Conservation (phyloP, 306 rosid genomes). For the Glycine soja region DNA sequence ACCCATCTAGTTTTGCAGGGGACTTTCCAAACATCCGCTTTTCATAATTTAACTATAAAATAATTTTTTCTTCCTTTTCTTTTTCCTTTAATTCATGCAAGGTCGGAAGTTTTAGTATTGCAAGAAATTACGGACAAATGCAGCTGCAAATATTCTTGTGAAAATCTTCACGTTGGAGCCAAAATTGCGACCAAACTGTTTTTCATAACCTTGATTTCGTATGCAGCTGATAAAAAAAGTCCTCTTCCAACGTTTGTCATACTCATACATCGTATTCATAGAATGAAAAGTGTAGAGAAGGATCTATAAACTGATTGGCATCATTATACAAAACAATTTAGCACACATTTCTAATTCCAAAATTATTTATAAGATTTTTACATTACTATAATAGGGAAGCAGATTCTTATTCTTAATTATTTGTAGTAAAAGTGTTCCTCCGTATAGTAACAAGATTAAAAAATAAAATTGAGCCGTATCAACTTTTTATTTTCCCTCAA, state of each 20-base stretch:
- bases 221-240: neutral
- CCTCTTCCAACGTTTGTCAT: neutral
- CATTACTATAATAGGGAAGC: slow-evolving; percentile 42
- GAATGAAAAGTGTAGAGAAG: neutral
- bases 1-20: neutral
- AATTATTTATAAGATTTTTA: slow-evolving; percentile 11
- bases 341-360: slow-evolving; percentile 16
- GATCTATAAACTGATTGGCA: neutral
- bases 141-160: neutral
- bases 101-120: too few relatives aligned
- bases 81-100: neutral
- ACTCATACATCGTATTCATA: too few relatives aligned
- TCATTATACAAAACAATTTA: neutral
- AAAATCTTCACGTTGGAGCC: neutral
- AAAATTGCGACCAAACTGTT: neutral
- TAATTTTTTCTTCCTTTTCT: neutral
- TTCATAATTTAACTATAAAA: neutral
- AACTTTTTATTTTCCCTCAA: neutral
- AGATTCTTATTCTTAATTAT: slow-evolving; percentile 30
- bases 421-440: slow-evolving; percentile 33
- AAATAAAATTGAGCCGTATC: slow-evolving; percentile 45
- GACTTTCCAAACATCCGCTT: neutral
- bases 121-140: neutral
- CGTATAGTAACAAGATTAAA: slow-evolving; percentile 20
- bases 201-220: neutral